These are phyloP conservation scores for Suillus tomentosus DNA, from an alignment of 768 basidiomycete genomes.

Conservation along the genomic window DNA sequence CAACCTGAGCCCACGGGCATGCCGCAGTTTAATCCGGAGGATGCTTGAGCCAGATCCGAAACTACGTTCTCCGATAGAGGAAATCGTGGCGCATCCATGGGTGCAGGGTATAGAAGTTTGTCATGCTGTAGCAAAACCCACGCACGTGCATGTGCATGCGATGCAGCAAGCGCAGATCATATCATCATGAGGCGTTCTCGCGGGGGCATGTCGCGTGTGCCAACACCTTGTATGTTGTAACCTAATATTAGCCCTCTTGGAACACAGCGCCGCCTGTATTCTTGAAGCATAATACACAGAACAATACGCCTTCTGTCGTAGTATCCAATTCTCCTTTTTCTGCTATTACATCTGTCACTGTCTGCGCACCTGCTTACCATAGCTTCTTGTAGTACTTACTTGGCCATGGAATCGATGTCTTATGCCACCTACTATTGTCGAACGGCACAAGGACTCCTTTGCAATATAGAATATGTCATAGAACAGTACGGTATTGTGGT, in stretches of 20 bases:
- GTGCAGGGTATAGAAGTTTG: slow-evolving; percentile 82
- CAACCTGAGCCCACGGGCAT: slow-evolving; percentile 85
- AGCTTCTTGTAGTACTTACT: slow-evolving; percentile 21
- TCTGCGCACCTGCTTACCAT: slow-evolving; percentile 20
- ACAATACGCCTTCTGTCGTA: slow-evolving; percentile 18
- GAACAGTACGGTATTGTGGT: slow-evolving; percentile 3
- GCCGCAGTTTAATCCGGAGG: slow-evolving; percentile 78
- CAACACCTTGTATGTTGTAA: slow-evolving; percentile 12
- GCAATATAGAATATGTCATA: neutral
- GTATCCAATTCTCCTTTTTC: slow-evolving; percentile 15
- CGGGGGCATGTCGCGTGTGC: slow-evolving; percentile 2
- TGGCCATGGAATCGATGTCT: slow-evolving; percentile 9
- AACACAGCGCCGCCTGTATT: slow-evolving; percentile 8
- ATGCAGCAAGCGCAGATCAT: slow-evolving; percentile 54
- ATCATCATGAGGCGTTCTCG: slow-evolving; percentile 9
- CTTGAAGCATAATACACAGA: slow-evolving; percentile 19
- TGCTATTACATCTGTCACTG: slow-evolving; percentile 1
- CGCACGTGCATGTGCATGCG: slow-evolving; percentile 73
- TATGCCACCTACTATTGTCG: neutral
- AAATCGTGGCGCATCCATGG: slow-evolving; percentile 79
- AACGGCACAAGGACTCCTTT: neutral
- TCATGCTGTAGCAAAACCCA: slow-evolving; percentile 59
- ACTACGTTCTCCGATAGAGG: slow-evolving; percentile 73
- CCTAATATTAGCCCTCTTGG: slow-evolving; percentile 6
- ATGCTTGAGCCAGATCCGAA: slow-evolving; percentile 97